phyloP scores from a whole-genome alignment of 371 early-diverging fungal genomes.

The Sporodiniella umbellata region DNA sequence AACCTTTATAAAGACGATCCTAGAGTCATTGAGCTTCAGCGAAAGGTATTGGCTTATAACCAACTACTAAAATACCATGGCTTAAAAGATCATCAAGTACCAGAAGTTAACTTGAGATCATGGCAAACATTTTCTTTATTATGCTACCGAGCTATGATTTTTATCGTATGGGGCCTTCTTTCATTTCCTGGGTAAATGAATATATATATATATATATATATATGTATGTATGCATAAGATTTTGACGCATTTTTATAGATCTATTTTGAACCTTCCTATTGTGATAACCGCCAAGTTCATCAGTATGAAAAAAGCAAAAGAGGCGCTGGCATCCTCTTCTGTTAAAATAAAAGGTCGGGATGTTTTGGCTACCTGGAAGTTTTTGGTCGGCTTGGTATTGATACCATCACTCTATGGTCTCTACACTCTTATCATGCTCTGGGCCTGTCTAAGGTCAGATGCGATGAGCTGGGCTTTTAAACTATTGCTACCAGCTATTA shows the following conservation, averaged over 20 bases:
- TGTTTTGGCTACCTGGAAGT: slow-evolving; percentile 96
- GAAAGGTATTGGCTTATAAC: slow-evolving; percentile 84
- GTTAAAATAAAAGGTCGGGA: slow-evolving; percentile 94
- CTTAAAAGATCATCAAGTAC: slow-evolving; percentile 94
- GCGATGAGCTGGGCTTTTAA: slow-evolving; percentile 24
- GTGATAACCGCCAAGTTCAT: slow-evolving; percentile 68
- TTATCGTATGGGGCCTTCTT: slow-evolving; percentile 68
- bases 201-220: slow-evolving; percentile 3
- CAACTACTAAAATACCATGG: slow-evolving; percentile 86
- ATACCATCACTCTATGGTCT: slow-evolving; percentile 75
- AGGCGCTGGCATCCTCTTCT: slow-evolving; percentile 84
- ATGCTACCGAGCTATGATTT: slow-evolving; percentile 57
- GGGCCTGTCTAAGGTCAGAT: slow-evolving; percentile 36
- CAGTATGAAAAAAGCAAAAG: slow-evolving; percentile 79
- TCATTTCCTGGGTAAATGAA: slow-evolving; percentile 83
- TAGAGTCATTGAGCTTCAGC: slow-evolving; percentile 68
- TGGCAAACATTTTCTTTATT: slow-evolving; percentile 72
- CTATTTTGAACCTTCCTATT: slow-evolving; percentile 78
- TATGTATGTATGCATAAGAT: slow-evolving; percentile 2
- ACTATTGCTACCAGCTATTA: slow-evolving; percentile 46
- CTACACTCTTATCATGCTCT: slow-evolving; percentile 62
- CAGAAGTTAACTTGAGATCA: slow-evolving; percentile 69
- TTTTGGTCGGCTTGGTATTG: slow-evolving; percentile 79
- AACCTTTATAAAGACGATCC: slow-evolving; percentile 77
- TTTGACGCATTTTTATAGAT: too few species aligned